Base-by-base conservation (phyloP, 2,329 filamentous ascomycete species). In the Claviceps africana region DNA sequence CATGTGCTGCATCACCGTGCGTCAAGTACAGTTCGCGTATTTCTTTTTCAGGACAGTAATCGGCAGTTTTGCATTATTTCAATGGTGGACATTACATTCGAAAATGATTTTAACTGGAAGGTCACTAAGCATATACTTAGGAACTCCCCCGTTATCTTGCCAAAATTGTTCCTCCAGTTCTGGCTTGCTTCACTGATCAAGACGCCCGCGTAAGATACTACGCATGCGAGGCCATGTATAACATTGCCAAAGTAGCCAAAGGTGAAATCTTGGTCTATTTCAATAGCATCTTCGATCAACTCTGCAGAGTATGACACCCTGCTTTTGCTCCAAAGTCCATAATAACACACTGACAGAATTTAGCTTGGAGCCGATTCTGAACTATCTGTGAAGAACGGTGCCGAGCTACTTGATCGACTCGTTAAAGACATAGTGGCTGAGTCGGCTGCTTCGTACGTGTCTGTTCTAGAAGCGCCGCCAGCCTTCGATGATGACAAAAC, bases 171-270 rank as follows among this genome's bases (percentile, higher is more conserved):
- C 91, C 91, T 46, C 94, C 94, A 3, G 93, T 98, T 5, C 78
- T 98, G 46, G 93, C 93, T 50, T 98, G 94, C 73, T 98, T 98
- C 69, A 88, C 87, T 53, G 94, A 98, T 61, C 93, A 97, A 72
- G 93, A 98, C 84, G 90, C 93, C 30, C 81, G 93, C 54, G 93
- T 97, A 33, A 81, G 93, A 57, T 98, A 98, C 68, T 98, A 98
- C 70, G 93, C 93, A 25, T 98, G 93, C 70, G 93, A 98, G 73
- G 94, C 90, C 68, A 98, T 98, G 93, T 98, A 98, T 72, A 98
- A 98, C 69, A 98, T 98, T 64, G 90, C 93, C 64, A 98, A 98
- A 71, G 93, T 98, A 47, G 93, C 91, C 55, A 98, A 98, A 70
- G 93, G 94, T 39, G 93, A 98, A 69, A 93, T 98, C 21, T 70